A percentile compares a stretch with the other conserved stretches of the same genome.
phyloP scores from a whole-genome alignment of 1,284 basidiomycete genomes.

The Phenoliferia sp. region DNA sequence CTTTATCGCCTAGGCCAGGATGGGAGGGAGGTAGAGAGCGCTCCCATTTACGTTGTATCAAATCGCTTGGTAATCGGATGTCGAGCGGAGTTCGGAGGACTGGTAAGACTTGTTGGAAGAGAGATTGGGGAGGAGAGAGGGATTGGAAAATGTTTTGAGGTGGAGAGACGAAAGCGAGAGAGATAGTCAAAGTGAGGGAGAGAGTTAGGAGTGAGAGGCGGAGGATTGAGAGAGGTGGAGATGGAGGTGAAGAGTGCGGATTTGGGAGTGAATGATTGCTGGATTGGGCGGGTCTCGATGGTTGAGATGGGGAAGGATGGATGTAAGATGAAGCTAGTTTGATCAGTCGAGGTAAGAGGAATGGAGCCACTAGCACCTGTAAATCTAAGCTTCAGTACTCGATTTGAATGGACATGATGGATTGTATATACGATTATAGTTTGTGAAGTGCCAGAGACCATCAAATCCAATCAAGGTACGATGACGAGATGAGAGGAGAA shows the following conservation, averaged over 20 bases:
- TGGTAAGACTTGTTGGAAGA: conserved; percentile 8
- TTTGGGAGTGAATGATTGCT: not conserved
- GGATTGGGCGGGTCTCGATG: not conserved
- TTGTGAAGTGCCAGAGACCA: no score
- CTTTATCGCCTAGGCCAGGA: not conserved
- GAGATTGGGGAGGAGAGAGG: conserved; percentile 12
- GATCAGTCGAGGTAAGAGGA: no score
- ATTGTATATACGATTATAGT: no score
- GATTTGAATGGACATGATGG: no score
- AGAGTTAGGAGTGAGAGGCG: conserved; percentile 17
- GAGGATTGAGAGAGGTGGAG: conserved; percentile 1
- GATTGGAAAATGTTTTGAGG: conserved; percentile 26
- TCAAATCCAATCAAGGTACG: no score
- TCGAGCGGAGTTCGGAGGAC: conserved; percentile 23
- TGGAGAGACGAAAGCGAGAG: not conserved
- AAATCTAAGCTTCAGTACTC: not conserved
- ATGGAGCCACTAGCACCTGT: not conserved
- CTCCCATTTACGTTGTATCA: conserved; percentile 13
- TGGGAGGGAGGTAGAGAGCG: no score
- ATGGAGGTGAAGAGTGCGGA: not conserved
- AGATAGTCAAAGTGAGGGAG: conserved; percentile 14
- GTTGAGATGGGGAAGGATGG: not conserved
- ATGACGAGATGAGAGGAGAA: no score
- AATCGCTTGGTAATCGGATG: conserved; percentile 22
- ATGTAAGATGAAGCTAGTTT: no score